Evolutionary conservation across 129 eudicot species (phyloP), one percentile per base, ranked within the genome.

Genomic region (Lonicera japonica): DNA sequence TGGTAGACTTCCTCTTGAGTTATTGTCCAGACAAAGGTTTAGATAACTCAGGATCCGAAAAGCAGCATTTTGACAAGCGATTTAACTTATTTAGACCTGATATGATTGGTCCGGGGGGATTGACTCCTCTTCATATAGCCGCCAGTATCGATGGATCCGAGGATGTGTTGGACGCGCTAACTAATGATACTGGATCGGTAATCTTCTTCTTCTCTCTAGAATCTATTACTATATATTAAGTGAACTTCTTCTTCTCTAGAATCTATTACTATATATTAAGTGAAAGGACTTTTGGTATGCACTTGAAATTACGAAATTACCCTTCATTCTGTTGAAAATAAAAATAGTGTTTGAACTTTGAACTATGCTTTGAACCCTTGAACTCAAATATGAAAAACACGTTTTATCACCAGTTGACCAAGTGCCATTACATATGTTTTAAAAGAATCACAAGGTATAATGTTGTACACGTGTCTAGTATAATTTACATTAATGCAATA

Each of bases 41-140:
- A 13, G 68, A 59, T 34, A 29, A 61, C 29, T 38, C 56, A 4
- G 68, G 69, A 36, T 29, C 24, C 15, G 55, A 72, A 58, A 34
- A 71, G 77, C 70, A 50, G 25, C 14, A n/a, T 41, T 67, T 50
- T 20, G 40, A 56, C 34, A 66, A n/a, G 13, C 62, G 75, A 63
- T 41, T 47, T 57, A 69, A 50, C 65, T 72, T 88, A 57, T 94
- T 94, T 67, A 88, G 92, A 72, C 94, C 99, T 4, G 96, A 94
- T 68, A 74, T 75, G 18, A 75, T 66, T 54, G 99, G 95, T 57
- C 89, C 89, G 18, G 96, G 87, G 29, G 92, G 95, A 10, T 79
- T 94, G 83, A 94, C 99, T 66, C 96, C 99, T 39, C 96, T 94
- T 72, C 99, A 94, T 38, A 73, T 88, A 58, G 99, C 96, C 29